Conservation (phyloP, 1,139 yeast species). For the Hyphopichia burtonii region DNA sequence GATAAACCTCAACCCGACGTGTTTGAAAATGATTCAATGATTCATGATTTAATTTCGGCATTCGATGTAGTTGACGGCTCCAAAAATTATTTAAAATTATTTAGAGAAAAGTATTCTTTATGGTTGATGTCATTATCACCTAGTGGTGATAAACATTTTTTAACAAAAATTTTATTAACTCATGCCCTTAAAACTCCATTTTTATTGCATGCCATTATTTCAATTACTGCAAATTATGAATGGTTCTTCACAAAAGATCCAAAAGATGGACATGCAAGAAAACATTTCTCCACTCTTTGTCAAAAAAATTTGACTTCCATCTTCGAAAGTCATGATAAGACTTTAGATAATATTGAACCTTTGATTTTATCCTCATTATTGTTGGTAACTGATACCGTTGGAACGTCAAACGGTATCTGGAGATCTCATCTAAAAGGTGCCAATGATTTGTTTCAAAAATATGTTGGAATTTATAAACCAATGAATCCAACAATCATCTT, state of each 20-base stretch:
- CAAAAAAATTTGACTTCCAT: constrained; percentile 12
- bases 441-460: constrained; percentile 15
- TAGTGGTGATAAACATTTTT: constrained; percentile 13
- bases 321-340: constrained; percentile 9
- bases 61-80: constrained; percentile 12
- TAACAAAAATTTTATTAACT: constrained; percentile 11
- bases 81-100: constrained; percentile 14
- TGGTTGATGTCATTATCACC: constrained; percentile 17
- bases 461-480: constrained; percentile 10
- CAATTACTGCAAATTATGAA: constrained; percentile 16
- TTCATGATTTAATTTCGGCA: constrained; percentile 7
- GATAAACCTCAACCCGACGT: background rate
- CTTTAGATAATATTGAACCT: constrained; percentile 12
- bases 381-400: constrained; percentile 16
- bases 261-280: constrained; percentile 10
- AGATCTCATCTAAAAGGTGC: constrained; percentile 17
- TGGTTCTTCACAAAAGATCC: constrained; percentile 8
- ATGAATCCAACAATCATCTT: constrained; percentile 12
- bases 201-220: constrained; percentile 13
- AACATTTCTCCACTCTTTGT: constrained; percentile 10
- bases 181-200: constrained; percentile 14
- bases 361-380: constrained; percentile 12
- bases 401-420: constrained; percentile 15
- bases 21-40: background rate
- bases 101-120: constrained; percentile 15